phyloP scores from a whole-genome alignment of 331 rosid species.

The Quercus lobata region DNA sequence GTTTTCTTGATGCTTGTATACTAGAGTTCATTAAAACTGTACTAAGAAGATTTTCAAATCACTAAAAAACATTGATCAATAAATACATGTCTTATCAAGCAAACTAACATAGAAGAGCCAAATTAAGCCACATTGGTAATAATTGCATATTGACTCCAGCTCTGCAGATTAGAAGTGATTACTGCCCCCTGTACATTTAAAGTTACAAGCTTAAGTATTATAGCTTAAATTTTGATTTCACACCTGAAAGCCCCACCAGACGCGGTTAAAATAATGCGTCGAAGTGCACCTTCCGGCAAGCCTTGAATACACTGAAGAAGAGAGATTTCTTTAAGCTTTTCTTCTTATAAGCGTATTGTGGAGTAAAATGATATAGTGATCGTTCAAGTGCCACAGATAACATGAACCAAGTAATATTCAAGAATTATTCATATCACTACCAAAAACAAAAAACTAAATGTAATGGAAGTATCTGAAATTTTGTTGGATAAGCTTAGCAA shows the following conservation, averaged over 20 bases:
- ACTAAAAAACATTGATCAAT: not conserved
- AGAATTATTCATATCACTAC: not conserved
- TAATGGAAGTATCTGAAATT: not conserved
- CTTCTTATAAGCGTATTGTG: constrained; percentile 1
- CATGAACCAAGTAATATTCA: not conserved
- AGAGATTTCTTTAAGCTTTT: constrained; percentile 25
- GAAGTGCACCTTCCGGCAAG: constrained; percentile 73
- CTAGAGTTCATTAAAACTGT: not conserved
- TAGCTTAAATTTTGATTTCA: constrained; percentile 18
- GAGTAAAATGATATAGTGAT: not conserved
- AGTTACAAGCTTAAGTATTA: not conserved
- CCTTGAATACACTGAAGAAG: constrained; percentile 86
- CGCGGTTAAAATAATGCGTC: constrained; percentile 80
- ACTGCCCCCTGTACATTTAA: constrained; percentile 3
- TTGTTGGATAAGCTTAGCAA: not conserved
- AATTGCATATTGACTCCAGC: not conserved
- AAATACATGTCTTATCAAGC: not conserved
- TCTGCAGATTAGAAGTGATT: not conserved
- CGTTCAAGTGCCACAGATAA: not conserved
- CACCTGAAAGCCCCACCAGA: constrained; percentile 97
- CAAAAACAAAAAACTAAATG: not conserved
- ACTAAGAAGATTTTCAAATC: not conserved
- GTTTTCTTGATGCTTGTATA: not conserved
- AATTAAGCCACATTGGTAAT: not conserved
- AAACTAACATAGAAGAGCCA: not conserved